phyloP scores from a whole-genome alignment of 495 filamentous ascomycete genomes.

The Aspergillus avenaceus region DNA sequence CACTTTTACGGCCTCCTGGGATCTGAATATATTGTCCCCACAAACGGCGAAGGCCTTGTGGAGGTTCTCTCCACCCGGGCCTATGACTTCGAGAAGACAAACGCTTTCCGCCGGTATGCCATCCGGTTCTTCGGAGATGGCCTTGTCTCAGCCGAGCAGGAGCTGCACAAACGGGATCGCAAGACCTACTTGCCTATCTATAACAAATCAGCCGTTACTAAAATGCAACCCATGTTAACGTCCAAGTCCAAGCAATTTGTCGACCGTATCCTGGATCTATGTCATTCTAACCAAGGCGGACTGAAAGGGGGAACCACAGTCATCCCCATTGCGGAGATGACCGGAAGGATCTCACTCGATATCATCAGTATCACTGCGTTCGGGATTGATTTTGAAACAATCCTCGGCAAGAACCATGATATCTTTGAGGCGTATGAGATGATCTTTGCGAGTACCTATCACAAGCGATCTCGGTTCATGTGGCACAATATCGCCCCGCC shows the following conservation, averaged over 20 bases:
- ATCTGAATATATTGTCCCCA: not conserved
- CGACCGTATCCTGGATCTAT: not conserved
- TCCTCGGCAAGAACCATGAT: not conserved
- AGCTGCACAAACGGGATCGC: not conserved
- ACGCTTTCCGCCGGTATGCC: not conserved
- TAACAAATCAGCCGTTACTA: not conserved
- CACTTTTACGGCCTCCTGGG: not conserved
- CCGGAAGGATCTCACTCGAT: not conserved
- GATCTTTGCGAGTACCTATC: not conserved
- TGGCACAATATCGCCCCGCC: not conserved
- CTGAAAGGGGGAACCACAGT: not conserved
- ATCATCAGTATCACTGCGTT: not conserved
- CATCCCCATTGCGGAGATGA: not conserved
- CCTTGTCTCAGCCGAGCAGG: not conserved
- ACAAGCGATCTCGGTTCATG: not conserved
- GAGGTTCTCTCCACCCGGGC: not conserved
- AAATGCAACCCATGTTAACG: not conserved
- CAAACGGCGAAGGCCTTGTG: not conserved
- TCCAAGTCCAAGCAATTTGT: not conserved
- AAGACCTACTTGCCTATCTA: not conserved
- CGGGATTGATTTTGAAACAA: not conserved
- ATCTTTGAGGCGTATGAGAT: not conserved
- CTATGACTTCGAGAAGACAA: not conserved
- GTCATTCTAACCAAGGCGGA: not conserved
- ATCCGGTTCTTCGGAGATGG: not conserved